Conservation (phyloP, 495 filamentous ascomycete species). For the Zalerion maritima region DNA sequence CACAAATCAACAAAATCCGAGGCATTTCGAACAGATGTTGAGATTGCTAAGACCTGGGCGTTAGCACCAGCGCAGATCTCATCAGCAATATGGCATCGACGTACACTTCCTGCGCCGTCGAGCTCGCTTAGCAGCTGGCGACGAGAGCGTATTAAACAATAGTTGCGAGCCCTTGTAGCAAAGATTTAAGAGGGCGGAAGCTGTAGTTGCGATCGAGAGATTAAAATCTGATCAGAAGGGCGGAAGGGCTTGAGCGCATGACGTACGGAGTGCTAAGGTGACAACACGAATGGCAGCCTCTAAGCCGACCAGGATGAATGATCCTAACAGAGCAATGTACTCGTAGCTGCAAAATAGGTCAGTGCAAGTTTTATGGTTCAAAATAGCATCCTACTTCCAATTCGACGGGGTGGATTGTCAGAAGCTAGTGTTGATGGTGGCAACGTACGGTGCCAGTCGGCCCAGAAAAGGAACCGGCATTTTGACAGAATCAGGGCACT, state of each 20-base stretch:
- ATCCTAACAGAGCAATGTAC: constrained; percentile 72
- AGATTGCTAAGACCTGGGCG: constrained; percentile 24
- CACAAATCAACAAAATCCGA: constrained; percentile 90
- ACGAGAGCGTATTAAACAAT: constrained; percentile 65
- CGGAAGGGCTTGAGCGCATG: background rate
- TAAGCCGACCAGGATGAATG: constrained; percentile 64
- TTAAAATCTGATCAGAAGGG: constrained; percentile 8
- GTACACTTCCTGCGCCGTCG: constrained; percentile 41
- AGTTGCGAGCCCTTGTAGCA: constrained; percentile 70
- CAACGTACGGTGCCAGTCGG: constrained; percentile 56
- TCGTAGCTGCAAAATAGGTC: constrained; percentile 40
- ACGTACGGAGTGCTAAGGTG: constrained; percentile 76
- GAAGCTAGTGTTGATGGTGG: constrained; percentile 1
- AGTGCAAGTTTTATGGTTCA: background rate
- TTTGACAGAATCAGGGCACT: constrained; percentile 27
- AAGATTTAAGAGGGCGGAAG: constrained; percentile 61
- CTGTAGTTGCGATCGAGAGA: constrained; percentile 22
- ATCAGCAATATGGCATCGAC: constrained; percentile 12
- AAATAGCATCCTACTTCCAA: too few relatives aligned
- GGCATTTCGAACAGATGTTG: constrained; percentile 44
- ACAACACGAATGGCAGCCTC: constrained; percentile 76
- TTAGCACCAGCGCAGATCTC: constrained; percentile 8
- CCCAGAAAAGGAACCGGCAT: constrained; percentile 73
- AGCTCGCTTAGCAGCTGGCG: constrained; percentile 48
- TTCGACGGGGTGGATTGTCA: too few relatives aligned